Percentiles rank a stretch among this genome's conserved stretches.
phyloP scores from a whole-genome alignment of 768 basidiomycete species.

The Coprinellus aureogranulatus region DNA sequence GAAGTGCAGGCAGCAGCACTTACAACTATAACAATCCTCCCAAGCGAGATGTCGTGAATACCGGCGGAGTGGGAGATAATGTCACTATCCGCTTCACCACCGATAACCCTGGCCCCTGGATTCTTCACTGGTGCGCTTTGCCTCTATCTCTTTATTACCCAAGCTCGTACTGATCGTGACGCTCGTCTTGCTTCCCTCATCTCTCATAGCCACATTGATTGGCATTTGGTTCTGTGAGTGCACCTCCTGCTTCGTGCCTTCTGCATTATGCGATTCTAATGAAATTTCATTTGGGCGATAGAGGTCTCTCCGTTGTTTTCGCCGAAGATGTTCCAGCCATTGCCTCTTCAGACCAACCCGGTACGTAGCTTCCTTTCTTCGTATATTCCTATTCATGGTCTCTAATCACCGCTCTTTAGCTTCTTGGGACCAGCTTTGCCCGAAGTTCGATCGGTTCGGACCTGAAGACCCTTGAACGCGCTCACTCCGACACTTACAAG shows the following conservation, averaged over 20 bases:
- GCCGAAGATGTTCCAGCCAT: constrained; percentile 13
- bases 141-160: background rate
- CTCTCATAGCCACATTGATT: constrained; percentile 33
- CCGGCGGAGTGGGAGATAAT: constrained; percentile 39
- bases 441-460: constrained; percentile 1
- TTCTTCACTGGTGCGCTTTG: constrained; percentile 38
- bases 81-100: constrained; percentile 60
- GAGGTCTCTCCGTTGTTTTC: constrained; percentile 16
- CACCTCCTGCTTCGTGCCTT: background rate
- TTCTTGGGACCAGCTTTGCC: constrained; percentile 5
- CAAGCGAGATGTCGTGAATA: constrained; percentile 50
- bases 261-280: background rate
- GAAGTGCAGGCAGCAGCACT: constrained; percentile 29
- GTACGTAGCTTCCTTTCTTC: background rate
- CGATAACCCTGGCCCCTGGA: constrained; percentile 67
- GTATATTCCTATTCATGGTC: background rate
- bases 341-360: background rate
- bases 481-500: too few species aligned
- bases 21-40: constrained; percentile 50
- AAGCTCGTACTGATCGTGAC: background rate
- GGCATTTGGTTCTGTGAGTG: constrained; percentile 32
- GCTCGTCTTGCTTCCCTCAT: background rate
- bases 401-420: background rate
- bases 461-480: constrained; percentile 1
- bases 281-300: background rate